Evolutionary conservation across 306 rosid genomes (phyloP), one percentile per base, ranked within the genome.

Genomic region (Vigna angularis): DNA sequence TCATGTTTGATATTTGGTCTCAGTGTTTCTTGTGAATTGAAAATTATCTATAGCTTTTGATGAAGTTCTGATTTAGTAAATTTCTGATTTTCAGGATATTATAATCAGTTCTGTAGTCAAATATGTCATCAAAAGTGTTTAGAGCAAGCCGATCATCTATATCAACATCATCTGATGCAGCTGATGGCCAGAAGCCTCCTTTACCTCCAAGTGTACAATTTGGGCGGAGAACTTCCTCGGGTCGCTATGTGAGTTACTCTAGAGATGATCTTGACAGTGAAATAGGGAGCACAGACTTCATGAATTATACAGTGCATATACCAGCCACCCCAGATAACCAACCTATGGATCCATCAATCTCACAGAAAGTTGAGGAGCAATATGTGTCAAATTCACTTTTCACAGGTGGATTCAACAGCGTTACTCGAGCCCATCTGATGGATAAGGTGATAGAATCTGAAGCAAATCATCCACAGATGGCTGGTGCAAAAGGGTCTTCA

Each of bases 231-330:
- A 91, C 98, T 15, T 91, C 98, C 40, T 93, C 97, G 0, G 98
- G 98, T 51, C 95, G 98, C 62, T 89, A 93, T 36, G 61, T 89
- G 64, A 91, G 92, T 87, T 91, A 93, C 89, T 91, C 98, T 0
- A 89, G 97, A 76, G 97, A 93, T 87, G 98, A 93, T 83, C 97
- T 93, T 20, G 98, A 93, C 74, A 93, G 98, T 70, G 97, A 91
- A 73, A 77, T 91, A 17, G 95, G 97, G 74, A 91, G 93, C 74
- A 79, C 57, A 55, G 98, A 91, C 56, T 93, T 82, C 69, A 74
- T 79, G 88, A 88, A 91, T 83, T 93, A 93, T 47, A 91, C 95
- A 0, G 98, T 93, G 52, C 98, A 93, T 45, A 73, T 93, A 65
- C 98, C 98, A 1, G 95, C 91, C 9, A 93, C 98, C 18, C 98